Base-by-base conservation (phyloP, 2,329 filamentous ascomycete species). In the Claviceps digitariae region DNA sequence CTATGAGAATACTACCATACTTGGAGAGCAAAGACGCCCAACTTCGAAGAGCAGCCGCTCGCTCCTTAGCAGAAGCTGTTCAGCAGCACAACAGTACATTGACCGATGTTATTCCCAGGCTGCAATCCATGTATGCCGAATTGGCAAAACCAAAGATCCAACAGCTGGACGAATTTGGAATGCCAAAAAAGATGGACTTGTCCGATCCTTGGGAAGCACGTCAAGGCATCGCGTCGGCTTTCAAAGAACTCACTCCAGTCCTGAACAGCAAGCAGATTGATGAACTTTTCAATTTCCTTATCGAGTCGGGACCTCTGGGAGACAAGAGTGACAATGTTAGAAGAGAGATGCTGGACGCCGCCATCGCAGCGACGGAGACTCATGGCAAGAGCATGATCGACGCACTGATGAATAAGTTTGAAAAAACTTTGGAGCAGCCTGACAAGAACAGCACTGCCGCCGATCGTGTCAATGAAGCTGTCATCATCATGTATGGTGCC, bases 401-500 rank as follows among this genome's bases (percentile, higher is more conserved):
- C 63, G 82, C 85, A 59, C 73, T 98, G 52, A 98, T 98, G 90
- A 81, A 85, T 62, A 83, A 91, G 15, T 94, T 97, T 63, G 93
- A 98, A 67, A 78, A 77, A 25, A 90, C 88, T 0, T 75, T 98
- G n/a, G 90, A 91, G 64, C 83, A 82, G 2, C 86, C 90, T 2
- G 88, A 93, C 66, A 87, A 86, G 64, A 85, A 83, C 54, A 90
- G 84, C 0, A 82, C 90, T 59, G 81, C 84, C 52, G 84, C 87
- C 20, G 94, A 98, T 67, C 81, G 89, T 55, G 86, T 97, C 57
- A 96, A 96, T 61, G 93, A 98, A 70, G 93, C 94, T 20, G 90
- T 98, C 51, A 90, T 98, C 60, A 93, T 98, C 61, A 85, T 98
- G 66, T 98, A 98, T 62, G 93, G 93, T 65, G 91, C 94, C 51